Conservation (phyloP, 2,329 filamentous ascomycete species). For the Talaromyces sp. region DNA sequence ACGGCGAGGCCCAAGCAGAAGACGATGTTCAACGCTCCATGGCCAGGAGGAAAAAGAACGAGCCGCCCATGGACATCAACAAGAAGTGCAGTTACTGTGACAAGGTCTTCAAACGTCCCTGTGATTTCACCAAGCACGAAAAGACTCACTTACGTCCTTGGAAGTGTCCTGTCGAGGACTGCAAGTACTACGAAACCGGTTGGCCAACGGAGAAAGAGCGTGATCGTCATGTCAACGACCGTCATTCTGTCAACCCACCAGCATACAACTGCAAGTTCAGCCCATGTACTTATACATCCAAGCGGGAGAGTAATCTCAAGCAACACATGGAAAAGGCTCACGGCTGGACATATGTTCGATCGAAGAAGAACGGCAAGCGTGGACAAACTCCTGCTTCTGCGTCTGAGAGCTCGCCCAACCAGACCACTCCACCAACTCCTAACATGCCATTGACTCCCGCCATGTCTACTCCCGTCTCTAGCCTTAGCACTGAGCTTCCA, state of each 20-base stretch:
- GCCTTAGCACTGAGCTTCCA: conserved; percentile 11
- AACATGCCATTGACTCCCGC: conserved; percentile 10
- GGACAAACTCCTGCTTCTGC: conserved; percentile 5
- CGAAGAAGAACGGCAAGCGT: conserved; percentile 82
- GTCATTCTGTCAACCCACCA: conserved; percentile 73
- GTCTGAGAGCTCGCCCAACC: conserved; percentile 7
- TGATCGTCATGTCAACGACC: conserved; percentile 93
- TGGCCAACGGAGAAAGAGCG: conserved; percentile 98
- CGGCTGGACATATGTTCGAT: conserved; percentile 82
- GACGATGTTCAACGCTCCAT: conserved; percentile 88
- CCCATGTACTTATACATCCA: conserved; percentile 87
- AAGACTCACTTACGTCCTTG: conserved; percentile 95
- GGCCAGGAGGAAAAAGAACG: conserved; percentile 92
- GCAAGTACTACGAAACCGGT: conserved; percentile 85
- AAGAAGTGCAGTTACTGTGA: conserved; percentile 77
- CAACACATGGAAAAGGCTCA: conserved; percentile 99
- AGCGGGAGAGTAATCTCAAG: conserved; percentile 94
- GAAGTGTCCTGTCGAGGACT: conserved; percentile 67
- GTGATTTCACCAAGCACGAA: conserved; percentile 95
- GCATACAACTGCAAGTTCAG: conserved; percentile 79
- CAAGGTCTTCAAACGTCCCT: conserved; percentile 95
- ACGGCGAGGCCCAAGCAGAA: conserved; percentile 55
- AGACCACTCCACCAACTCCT: conserved; percentile 3
- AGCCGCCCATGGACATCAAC: conserved; percentile 74
- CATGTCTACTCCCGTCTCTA: conserved; percentile 15